Conservation (phyloP, 306 rosid genomes). For the Citrullus amarus region DNA sequence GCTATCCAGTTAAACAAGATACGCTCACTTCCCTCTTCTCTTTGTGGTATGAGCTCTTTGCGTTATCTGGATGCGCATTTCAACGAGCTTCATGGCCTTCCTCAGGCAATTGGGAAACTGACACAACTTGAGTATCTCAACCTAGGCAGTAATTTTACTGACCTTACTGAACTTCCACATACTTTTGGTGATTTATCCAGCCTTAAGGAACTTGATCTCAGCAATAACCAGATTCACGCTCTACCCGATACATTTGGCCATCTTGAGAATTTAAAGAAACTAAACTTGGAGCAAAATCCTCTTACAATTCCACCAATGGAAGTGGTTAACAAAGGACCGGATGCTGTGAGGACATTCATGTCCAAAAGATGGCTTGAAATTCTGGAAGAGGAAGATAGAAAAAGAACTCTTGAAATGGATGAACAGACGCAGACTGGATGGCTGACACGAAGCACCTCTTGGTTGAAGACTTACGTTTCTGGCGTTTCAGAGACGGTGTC, state of each 20-base stretch:
- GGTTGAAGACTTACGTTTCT: constrained; percentile 50
- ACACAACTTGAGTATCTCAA: constrained; percentile 50
- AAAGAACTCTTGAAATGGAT: constrained; percentile 31
- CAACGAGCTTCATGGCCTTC: constrained; percentile 82
- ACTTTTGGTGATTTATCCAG: constrained; percentile 67
- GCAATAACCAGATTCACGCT: constrained; percentile 86
- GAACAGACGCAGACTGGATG: constrained; percentile 50
- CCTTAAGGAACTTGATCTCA: constrained; percentile 82
- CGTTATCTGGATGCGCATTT: constrained; percentile 81
- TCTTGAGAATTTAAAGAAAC: constrained; percentile 60
- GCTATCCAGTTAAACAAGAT: constrained; percentile 64
- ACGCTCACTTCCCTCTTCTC: constrained; percentile 68
- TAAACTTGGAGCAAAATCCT: constrained; percentile 88
- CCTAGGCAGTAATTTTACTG: constrained; percentile 76
- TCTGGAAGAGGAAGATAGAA: constrained; percentile 67
- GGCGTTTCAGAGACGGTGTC: constrained; percentile 48
- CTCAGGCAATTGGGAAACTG: constrained; percentile 57
- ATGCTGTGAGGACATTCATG: constrained; percentile 64
- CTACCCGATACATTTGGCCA: constrained; percentile 88
- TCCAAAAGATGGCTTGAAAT: constrained; percentile 71
- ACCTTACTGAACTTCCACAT: constrained; percentile 66
- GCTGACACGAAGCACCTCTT: constrained; percentile 76
- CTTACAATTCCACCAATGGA: constrained; percentile 65
- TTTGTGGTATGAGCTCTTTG: constrained; percentile 76
- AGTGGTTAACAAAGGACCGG: constrained; percentile 51